Percentiles rank a stretch among this genome's conserved stretches.
phyloP scores from a whole-genome alignment of 2,329 filamentous ascomycete genomes.

The Lithohypha guttulata region DNA sequence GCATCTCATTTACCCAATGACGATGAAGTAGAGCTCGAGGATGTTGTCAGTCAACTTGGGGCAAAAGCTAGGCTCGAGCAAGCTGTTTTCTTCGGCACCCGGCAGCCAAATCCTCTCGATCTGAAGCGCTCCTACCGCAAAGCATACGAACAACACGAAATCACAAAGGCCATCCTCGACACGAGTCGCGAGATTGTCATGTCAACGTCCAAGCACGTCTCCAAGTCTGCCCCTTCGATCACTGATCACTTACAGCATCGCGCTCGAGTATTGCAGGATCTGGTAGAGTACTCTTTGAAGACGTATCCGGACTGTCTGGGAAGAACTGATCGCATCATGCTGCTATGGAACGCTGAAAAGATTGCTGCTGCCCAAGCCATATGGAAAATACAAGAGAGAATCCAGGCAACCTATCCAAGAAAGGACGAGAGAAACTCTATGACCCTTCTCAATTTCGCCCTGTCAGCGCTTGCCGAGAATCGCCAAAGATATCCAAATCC shows the following conservation, averaged over 20 bases:
- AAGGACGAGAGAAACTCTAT: conserved; percentile 50
- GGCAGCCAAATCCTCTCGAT: conserved; percentile 75
- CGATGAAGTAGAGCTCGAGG: conserved; percentile 38
- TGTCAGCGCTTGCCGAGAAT: conserved; percentile 64
- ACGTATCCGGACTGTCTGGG: conserved; percentile 55
- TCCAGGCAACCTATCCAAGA: conserved; percentile 45
- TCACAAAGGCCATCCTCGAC: conserved; percentile 63
- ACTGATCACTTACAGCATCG: conserved; percentile 70
- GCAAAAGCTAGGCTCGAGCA: conserved; percentile 87
- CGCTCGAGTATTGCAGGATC: conserved; percentile 59
- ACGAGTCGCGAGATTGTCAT: conserved; percentile 73
- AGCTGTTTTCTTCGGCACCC: conserved; percentile 81
- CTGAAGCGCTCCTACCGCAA: conserved; percentile 60
- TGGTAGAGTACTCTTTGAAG: conserved; percentile 60
- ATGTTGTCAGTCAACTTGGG: conserved; percentile 45
- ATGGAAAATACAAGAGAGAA: conserved; percentile 70
- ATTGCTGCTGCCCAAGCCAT: conserved; percentile 67
- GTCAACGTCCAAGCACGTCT: conserved; percentile 64
- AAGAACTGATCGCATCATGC: conserved; percentile 59
- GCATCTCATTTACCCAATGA: conserved; percentile 25
- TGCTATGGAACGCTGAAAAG: conserved; percentile 87
- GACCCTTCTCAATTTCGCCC: conserved; percentile 61
- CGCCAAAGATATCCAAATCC: conserved; percentile 59
- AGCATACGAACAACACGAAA: conserved; percentile 57
- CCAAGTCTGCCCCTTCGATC: conserved; percentile 61